Percentiles rank a stretch among this genome's conserved stretches.
Evolutionary conservation across 345 rosid species (phyloP).

Genomic region (Bretschneidera sinensis): DNA sequence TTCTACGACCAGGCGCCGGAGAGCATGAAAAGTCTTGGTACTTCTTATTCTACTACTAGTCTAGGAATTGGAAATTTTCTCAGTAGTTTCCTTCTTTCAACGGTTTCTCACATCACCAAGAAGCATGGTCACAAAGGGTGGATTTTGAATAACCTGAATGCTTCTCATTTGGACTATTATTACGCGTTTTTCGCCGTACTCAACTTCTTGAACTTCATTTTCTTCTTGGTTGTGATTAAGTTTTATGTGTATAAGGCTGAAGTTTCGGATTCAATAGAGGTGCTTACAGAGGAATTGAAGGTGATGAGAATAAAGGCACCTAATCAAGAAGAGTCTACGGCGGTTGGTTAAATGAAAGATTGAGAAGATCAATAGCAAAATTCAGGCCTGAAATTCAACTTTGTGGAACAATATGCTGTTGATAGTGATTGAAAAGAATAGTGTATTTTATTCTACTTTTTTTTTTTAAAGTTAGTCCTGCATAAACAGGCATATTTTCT

Average conservation of each 20-base stretch:
- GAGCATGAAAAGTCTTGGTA: conserved; percentile 89
- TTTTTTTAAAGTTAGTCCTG: too few species aligned
- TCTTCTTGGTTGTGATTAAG: conserved; percentile 54
- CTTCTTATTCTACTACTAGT: conserved; percentile 52
- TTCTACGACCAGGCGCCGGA: conserved; percentile 95
- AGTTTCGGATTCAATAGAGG: conserved; percentile 49
- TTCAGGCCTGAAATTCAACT: neutral
- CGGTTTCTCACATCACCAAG: conserved; percentile 50
- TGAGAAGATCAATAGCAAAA: too few species aligned
- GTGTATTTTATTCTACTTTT: too few species aligned
- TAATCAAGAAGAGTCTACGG: conserved; percentile 12
- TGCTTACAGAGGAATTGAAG: conserved; percentile 47
- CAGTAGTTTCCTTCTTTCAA: conserved; percentile 63
- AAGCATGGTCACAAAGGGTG: conserved; percentile 51
- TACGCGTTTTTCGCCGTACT: conserved; percentile 61
- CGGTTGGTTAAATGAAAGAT: too few species aligned
- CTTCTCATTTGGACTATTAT: conserved; percentile 67
- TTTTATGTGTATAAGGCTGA: conserved; percentile 68
- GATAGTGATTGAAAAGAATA: too few species aligned
- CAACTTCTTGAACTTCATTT: conserved; percentile 47
- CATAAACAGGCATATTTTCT: too few species aligned
- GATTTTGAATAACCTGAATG: conserved; percentile 73
- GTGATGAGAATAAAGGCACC: conserved; percentile 14
- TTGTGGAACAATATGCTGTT: too few species aligned
- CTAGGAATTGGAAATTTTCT: conserved; percentile 68